Evolutionary conservation across 495 filamentous ascomycete genomes (phyloP), one percentile per base, ranked within the genome.

Genomic region (Daldinia concentrica): DNA sequence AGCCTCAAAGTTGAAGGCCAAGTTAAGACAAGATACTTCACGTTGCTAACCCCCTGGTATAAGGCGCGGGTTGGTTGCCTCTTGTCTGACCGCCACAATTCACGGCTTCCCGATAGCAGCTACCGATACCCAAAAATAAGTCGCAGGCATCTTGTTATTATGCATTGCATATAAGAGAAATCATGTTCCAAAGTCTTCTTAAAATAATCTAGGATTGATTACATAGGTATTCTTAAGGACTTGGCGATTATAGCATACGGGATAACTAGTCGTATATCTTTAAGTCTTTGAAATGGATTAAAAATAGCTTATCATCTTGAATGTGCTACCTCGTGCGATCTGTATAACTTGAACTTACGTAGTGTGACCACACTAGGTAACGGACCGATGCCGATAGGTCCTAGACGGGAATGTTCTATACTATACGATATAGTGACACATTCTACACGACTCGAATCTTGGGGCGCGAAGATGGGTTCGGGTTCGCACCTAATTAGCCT

Each of bases 111-210:
- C n/a, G 4, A 41, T 41, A 41, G 17, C 1, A 17, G 7, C 7
- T 48, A 48, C 43, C 19, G 43, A 48, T 24, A 22, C 9, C 43
- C 19, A 48, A 48, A 48, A 48, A 48, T 48, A 48, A 48, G 43
- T 22, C 22, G 2, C 8, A 48, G 43, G 9, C 19, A 19, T 24
- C 8, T 19, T 24, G 3, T 24, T 24, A 3, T 22, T 48, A 12
- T 11, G 11, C 8, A 22, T 48, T 5, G 19, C 19, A 19, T 24
- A 22, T 48, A 22, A 5, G 7, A 22, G 19, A 48, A 24, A 24
- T 4, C 22, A 22, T 48, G 24, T 48, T 48, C 43, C 43, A 48
- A 24, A 24, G 43, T 48, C 15, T 19, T 43, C 43, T 12, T 48
- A 17, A 17, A 45, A 17, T 8, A 17, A 11, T 9, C 2, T 48